These are phyloP conservation scores for Friedmanniomyces simplex DNA, from an alignment of 495 filamentous ascomycete species.

Conservation along the genomic window DNA sequence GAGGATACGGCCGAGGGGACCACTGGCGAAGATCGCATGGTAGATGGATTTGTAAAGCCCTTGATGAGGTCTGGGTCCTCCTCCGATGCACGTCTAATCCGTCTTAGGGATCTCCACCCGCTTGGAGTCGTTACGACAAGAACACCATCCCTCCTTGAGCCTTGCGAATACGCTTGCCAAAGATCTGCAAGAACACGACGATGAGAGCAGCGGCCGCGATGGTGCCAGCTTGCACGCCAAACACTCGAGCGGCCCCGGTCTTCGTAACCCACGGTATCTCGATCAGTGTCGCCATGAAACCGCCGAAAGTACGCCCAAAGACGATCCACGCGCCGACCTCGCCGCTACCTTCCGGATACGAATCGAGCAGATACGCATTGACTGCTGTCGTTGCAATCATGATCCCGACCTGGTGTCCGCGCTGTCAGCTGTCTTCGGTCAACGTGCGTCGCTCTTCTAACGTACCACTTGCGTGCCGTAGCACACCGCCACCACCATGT, in stretches of 20 bases:
- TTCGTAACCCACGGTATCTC: slow-evolving; percentile 10
- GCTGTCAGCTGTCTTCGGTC: neutral
- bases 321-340: slow-evolving; percentile 41
- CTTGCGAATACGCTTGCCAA: slow-evolving; percentile 11
- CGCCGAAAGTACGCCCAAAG: slow-evolving; percentile 9
- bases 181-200: slow-evolving; percentile 4
- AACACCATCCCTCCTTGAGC: slow-evolving; percentile 7
- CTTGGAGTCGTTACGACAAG: neutral
- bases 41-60: too few species aligned
- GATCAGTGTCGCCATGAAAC: slow-evolving; percentile 13
- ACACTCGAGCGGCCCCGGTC: neutral
- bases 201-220: slow-evolving; percentile 1
- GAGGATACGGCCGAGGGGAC: slow-evolving; percentile 36
- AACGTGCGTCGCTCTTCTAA: neutral
- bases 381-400: slow-evolving; percentile 15
- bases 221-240: slow-evolving; percentile 9
- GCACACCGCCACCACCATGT: slow-evolving; percentile 12
- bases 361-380: slow-evolving; percentile 44
- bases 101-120: neutral
- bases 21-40: slow-evolving; percentile 39
- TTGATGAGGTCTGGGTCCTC: too few species aligned
- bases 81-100: neutral
- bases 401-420: neutral
- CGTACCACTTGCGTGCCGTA: neutral
- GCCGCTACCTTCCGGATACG: slow-evolving; percentile 46